phyloP scores from a whole-genome alignment of 208 protist genomes.

The Leishmania martiniquensis region DNA sequence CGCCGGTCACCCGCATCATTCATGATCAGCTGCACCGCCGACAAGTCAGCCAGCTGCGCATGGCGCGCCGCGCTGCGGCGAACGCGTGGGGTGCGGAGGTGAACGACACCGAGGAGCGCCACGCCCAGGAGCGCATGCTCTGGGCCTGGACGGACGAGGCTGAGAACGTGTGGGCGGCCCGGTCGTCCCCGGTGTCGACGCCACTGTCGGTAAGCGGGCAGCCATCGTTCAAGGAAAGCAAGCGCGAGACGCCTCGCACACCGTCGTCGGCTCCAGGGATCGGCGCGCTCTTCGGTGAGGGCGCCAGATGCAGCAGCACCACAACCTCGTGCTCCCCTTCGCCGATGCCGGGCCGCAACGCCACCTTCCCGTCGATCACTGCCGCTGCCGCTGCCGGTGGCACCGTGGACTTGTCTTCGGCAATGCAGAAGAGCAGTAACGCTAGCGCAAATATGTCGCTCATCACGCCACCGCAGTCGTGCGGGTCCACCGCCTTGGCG shows the following conservation, averaged over 20 bases:
- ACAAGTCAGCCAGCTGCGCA: constrained; percentile 23
- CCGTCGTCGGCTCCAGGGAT: constrained; percentile 2
- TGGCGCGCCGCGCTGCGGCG: neutral
- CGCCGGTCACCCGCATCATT: constrained; percentile 63
- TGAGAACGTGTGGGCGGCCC: constrained; percentile 23
- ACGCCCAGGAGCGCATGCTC: constrained; percentile 6
- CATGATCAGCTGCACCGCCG: constrained; percentile 79
- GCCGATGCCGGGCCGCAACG: constrained; percentile 14
- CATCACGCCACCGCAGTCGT: neutral
- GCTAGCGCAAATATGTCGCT: neutral
- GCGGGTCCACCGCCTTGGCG: neutral
- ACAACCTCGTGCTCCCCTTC: constrained; percentile 20
- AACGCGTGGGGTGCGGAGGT: neutral
- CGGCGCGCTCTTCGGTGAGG: constrained; percentile 4
- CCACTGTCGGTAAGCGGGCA: constrained; percentile 23
- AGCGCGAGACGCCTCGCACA: constrained; percentile 27
- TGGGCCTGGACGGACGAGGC: constrained; percentile 26
- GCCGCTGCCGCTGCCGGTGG: neutral
- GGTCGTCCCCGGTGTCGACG: constrained; percentile 11
- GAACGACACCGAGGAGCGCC: neutral
- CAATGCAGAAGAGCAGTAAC: neutral
- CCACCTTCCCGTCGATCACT: constrained; percentile 12
- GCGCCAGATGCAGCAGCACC: constrained; percentile 1
- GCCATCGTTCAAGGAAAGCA: constrained; percentile 31
- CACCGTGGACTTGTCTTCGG: neutral